A percentile compares a stretch with the other conserved stretches of the same genome.
Conservation (phyloP, 78 protist genomes). For the Planoprotostelium fungivorum region DNA sequence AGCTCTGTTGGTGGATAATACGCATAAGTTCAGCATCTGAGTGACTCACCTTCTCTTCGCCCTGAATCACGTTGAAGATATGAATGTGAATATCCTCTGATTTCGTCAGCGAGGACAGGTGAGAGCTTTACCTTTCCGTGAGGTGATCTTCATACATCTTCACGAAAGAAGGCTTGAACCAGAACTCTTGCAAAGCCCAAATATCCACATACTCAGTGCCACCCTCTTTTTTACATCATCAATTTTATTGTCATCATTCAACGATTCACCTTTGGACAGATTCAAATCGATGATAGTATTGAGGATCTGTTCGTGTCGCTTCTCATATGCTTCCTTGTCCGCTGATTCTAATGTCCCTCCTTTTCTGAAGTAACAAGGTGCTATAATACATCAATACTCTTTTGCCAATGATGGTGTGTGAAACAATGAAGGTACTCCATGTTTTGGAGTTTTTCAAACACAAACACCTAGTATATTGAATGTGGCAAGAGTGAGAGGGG, state of each 20-base stretch:
- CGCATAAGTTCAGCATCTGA: background rate
- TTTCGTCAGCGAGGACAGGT: background rate
- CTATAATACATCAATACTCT: too few species aligned
- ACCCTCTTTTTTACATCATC: background rate
- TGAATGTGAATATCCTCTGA: background rate
- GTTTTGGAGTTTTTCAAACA: background rate
- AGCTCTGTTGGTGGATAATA: background rate
- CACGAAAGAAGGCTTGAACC: background rate
- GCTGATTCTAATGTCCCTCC: background rate
- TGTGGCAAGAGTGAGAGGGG: background rate
- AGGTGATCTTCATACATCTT: background rate
- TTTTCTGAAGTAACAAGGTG: background rate
- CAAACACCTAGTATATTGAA: background rate
- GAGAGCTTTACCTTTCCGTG: background rate
- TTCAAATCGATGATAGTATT: background rate
- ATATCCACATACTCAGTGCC: background rate
- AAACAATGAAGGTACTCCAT: background rate
- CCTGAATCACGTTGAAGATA: background rate
- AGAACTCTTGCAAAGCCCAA: background rate
- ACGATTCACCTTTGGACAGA: background rate
- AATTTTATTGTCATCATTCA: background rate
- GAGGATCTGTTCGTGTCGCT: background rate
- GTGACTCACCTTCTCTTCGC: background rate
- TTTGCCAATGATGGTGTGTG: too few species aligned
- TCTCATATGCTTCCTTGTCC: background rate